phyloP scores from a whole-genome alignment of 495 filamentous ascomycete species.

The Xylaria sp. region DNA sequence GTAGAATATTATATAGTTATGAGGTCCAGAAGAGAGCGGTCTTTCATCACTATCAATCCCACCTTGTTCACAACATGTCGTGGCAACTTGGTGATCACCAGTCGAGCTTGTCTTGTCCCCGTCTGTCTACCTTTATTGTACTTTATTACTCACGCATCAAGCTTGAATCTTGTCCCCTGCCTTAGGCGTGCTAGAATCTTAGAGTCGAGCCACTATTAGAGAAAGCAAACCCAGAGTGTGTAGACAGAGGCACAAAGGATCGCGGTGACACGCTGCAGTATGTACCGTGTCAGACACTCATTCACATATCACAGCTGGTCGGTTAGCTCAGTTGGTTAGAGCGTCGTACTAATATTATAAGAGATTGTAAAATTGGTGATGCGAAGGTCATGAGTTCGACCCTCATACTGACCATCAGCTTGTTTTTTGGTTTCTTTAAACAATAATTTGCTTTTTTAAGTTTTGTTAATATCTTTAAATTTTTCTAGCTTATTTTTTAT shows the following conservation, averaged over 20 bases:
- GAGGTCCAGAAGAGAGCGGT: not conserved
- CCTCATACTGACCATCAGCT: slow-evolving; percentile 6
- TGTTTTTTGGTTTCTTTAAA: too few species aligned
- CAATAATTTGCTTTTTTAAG: too few species aligned
- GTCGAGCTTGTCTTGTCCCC: not conserved
- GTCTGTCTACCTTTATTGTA: not conserved
- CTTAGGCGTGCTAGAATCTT: too few species aligned
- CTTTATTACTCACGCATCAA: not conserved
- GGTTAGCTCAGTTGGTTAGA: slow-evolving; percentile 6
- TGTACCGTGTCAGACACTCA: not conserved
- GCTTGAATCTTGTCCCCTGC: too few species aligned
- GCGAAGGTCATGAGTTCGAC: slow-evolving; percentile 9
- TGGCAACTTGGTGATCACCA: not conserved
- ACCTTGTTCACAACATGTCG: slow-evolving; percentile 20
- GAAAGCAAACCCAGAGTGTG: too few species aligned
- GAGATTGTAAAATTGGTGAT: not conserved
- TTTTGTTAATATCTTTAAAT: too few species aligned
- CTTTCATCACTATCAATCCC: not conserved
- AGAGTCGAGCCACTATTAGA: too few species aligned
- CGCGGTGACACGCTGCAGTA: not conserved
- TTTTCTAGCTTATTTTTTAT: too few species aligned
- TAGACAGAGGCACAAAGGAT: too few species aligned
- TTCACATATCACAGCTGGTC: not conserved
- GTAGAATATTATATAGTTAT: not conserved
- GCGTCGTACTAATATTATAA: slow-evolving; percentile 15